phyloP scores from a whole-genome alignment of 495 filamentous ascomycete species.

The Hypoxylon intermedium region DNA sequence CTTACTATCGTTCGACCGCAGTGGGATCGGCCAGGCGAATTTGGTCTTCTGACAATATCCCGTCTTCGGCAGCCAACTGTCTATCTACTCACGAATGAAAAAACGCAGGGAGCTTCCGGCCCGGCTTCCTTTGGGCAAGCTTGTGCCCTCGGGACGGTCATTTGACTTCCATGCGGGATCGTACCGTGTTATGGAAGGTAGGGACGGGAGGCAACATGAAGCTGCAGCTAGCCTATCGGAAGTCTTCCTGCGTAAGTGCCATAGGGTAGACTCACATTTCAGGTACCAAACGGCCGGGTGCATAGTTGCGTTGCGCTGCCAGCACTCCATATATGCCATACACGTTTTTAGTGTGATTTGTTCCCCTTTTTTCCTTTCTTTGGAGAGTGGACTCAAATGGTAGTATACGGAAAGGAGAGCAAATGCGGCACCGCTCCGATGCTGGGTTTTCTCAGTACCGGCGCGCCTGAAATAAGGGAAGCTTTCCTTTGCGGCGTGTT shows the following conservation, averaged over 20 bases:
- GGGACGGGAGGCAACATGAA: background rate
- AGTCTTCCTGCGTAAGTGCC: constrained; percentile 6
- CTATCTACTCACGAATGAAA: constrained; percentile 10
- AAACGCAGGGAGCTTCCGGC: constrained; percentile 10
- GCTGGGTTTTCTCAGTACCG: background rate
- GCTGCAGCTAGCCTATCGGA: constrained; percentile 25
- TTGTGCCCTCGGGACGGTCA: constrained; percentile 9
- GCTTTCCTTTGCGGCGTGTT: constrained; percentile 16
- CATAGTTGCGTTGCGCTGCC: constrained; percentile 12
- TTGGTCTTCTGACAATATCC: background rate
- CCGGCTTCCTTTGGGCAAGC: background rate
- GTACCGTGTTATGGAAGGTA: constrained; percentile 9
- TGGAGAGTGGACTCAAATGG: too few relatives aligned
- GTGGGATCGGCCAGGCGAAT: too few relatives aligned
- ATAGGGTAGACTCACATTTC: constrained; percentile 9
- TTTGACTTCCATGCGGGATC: constrained; percentile 25
- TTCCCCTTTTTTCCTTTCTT: background rate
- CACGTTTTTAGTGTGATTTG: background rate
- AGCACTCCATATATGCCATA: constrained; percentile 1
- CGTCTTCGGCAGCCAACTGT: constrained; percentile 15
- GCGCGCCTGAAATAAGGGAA: background rate
- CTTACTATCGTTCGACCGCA: background rate
- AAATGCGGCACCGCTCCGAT: constrained; percentile 26
- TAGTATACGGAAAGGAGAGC: background rate
- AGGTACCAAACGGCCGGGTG: constrained; percentile 30